A percentile compares a stretch with the other conserved stretches of the same genome.
Conservation (phyloP, 768 basidiomycete species). For the Trametes cubensis region DNA sequence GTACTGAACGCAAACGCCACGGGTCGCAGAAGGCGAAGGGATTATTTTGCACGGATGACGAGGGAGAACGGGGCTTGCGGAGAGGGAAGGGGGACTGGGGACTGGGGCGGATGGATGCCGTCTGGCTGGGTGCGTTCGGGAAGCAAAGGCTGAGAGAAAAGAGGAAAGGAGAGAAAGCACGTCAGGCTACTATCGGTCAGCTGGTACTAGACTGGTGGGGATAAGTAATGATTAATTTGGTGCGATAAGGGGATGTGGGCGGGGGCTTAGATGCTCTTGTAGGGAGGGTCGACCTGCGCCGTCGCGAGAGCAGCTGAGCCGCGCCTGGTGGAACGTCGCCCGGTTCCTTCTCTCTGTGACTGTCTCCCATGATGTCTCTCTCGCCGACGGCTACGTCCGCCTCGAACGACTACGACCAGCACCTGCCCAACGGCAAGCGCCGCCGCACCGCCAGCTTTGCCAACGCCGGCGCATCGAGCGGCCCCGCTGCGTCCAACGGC, state of each 20-base stretch:
- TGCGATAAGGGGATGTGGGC: background rate
- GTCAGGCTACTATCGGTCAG: background rate
- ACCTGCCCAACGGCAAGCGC: conserved; percentile 29
- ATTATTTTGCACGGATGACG: background rate
- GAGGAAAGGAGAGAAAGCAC: background rate
- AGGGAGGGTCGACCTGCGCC: conserved; percentile 1
- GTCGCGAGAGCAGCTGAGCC: too few relatives aligned
- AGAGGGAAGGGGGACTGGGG: background rate
- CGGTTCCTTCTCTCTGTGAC: conserved; percentile 1
- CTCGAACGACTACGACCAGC: conserved; percentile 31
- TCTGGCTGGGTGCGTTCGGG: background rate
- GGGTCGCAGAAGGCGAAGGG: background rate
- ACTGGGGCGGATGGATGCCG: background rate
- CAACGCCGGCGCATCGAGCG: conserved; percentile 8
- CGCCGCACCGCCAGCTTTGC: conserved; percentile 27
- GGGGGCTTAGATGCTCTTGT: background rate
- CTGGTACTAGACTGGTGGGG: background rate
- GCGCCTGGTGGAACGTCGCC: background rate
- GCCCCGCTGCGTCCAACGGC: conserved; percentile 22
- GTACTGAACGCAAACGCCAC: background rate
- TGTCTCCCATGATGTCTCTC: conserved; percentile 31
- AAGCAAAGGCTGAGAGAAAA: background rate
- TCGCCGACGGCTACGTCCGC: conserved; percentile 28
- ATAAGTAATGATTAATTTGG: background rate
- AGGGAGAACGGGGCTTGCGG: too few relatives aligned